phyloP scores from a whole-genome alignment of 192 early-diverging fungal species.

The Rhizophagus prolifer region DNA sequence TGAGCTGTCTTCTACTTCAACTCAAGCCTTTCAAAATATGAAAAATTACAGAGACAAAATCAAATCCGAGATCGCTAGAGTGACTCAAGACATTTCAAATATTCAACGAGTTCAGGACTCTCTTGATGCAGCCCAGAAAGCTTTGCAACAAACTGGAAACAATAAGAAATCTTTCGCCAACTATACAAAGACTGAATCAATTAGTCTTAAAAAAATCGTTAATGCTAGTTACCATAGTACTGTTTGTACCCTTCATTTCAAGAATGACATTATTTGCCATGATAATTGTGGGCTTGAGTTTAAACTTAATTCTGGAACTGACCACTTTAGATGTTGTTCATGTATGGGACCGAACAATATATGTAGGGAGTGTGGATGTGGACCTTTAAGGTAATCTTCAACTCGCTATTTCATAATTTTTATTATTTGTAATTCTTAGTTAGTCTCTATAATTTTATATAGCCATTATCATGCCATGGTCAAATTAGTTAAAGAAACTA shows the following conservation, averaged over 20 bases:
- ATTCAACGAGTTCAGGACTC: background rate
- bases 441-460: conserved; percentile 2
- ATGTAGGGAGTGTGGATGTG: conserved; percentile 3
- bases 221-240: background rate
- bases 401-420: background rate
- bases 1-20: background rate
- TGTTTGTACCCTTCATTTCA: conserved; percentile 3
- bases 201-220: conserved; percentile 5
- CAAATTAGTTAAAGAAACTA: background rate
- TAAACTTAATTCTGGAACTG: background rate
- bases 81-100: background rate
- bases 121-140: conserved; percentile 16
- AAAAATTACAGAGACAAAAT: background rate
- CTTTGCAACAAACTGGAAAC: background rate
- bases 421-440: background rate
- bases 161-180: background rate
- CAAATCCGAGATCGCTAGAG: conserved; percentile 1
- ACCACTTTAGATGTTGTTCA: background rate
- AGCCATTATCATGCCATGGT: background rate
- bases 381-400: conserved; percentile 11
- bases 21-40: conserved; percentile 2
- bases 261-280: conserved; percentile 6
- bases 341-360: background rate
- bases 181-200: conserved; percentile 4
- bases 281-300: background rate